phyloP scores from a whole-genome alignment of 345 rosid genomes.

The Salix viminalis region DNA sequence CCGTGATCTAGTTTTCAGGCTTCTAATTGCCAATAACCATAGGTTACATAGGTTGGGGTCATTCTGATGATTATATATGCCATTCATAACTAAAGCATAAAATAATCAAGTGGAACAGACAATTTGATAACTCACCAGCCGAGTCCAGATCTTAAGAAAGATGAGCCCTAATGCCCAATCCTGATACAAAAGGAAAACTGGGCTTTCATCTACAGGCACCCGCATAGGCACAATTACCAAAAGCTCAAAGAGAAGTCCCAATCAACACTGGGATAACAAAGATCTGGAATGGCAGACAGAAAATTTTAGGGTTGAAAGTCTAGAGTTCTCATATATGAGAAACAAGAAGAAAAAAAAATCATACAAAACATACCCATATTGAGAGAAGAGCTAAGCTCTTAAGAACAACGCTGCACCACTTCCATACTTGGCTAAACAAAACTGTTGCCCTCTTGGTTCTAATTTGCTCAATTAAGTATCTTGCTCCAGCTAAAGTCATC shows the following conservation, averaged over 20 bases:
- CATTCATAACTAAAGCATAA: background rate
- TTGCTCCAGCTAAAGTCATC: conserved; percentile 82
- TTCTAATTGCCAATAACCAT: too few species aligned
- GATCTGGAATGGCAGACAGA: conserved; percentile 42
- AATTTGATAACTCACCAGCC: conserved; percentile 56
- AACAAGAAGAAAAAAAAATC: background rate
- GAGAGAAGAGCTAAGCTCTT: conserved; percentile 81
- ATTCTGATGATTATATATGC: background rate
- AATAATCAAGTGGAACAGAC: background rate
- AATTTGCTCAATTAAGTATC: conserved; percentile 76
- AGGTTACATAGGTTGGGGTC: background rate
- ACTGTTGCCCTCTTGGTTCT: conserved; percentile 69
- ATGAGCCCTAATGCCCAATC: conserved; percentile 99
- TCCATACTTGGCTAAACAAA: conserved; percentile 68
- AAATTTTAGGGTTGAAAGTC: background rate
- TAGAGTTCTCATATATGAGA: background rate
- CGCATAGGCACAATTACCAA: conserved; percentile 98
- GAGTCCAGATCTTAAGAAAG: conserved; percentile 97
- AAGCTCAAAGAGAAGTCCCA: conserved; percentile 95
- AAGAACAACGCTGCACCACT: conserved; percentile 79
- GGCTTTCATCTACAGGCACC: conserved; percentile 99
- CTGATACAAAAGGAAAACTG: conserved; percentile 95
- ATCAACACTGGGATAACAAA: conserved; percentile 92
- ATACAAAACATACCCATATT: conserved; percentile 66
- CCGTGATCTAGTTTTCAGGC: background rate